phyloP scores from a whole-genome alignment of 306 rosid species.

The Argentina anserina region DNA sequence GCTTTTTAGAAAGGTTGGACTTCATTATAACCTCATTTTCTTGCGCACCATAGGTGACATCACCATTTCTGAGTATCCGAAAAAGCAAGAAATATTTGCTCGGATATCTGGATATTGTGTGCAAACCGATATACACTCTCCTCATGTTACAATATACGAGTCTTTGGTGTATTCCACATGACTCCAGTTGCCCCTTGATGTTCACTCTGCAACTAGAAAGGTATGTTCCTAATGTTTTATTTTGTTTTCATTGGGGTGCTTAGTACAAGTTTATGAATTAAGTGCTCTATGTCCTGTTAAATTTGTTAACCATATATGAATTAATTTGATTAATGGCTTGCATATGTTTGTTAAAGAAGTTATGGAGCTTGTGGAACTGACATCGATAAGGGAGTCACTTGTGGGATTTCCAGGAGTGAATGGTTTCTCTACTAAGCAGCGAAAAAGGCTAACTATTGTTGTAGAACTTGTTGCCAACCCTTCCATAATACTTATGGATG shows the following conservation, averaged over 20 bases:
- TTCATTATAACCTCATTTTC: neutral
- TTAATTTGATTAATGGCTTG: conserved; percentile 20
- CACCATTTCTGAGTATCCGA: conserved; percentile 66
- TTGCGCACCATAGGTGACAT: conserved; percentile 28
- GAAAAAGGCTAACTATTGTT: conserved; percentile 80
- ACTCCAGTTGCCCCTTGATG: conserved; percentile 73
- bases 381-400: conserved; percentile 51
- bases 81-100: conserved; percentile 84
- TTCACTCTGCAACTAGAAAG: conserved; percentile 59
- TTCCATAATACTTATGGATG: conserved; percentile 92
- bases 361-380: conserved; percentile 79
- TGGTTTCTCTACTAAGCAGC: conserved; percentile 87
- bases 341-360: conserved; percentile 87
- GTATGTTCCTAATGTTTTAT: conserved; percentile 27
- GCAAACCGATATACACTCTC: too few species aligned
- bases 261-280: neutral
- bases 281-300: neutral
- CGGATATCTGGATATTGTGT: conserved; percentile 82
- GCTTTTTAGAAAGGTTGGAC: neutral
- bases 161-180: conserved; percentile 82
- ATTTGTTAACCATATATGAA: neutral
- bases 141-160: conserved; percentile 64
- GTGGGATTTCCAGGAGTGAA: conserved; percentile 85
- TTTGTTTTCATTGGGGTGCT: neutral
- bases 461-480: conserved; percentile 87